Evolutionary conservation across 148 eudicot genomes (phyloP).

Genomic region (Vaccinium corymbosum): DNA sequence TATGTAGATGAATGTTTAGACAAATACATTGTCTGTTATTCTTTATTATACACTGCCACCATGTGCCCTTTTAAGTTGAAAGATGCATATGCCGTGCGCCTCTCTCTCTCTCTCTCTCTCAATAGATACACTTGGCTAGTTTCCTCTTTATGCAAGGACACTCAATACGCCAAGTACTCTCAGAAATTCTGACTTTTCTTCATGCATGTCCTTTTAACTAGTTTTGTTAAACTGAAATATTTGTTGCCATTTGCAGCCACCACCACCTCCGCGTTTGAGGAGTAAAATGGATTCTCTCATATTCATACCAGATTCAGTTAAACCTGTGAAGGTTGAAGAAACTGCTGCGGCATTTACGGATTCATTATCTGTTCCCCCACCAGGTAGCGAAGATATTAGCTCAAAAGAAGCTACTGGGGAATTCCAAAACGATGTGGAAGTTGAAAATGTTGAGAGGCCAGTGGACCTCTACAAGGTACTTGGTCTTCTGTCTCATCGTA

Average conservation of each 20-base stretch:
- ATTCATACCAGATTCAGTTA: slow-evolving; percentile 56
- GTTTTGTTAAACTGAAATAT: neutral
- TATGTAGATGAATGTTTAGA: neutral
- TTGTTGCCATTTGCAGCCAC: slow-evolving; percentile 51
- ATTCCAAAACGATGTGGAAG: slow-evolving; percentile 51
- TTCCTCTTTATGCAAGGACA: neutral
- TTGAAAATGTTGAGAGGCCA: slow-evolving; percentile 85
- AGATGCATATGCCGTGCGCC: neutral
- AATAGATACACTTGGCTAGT: neutral
- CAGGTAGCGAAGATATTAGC: slow-evolving; percentile 19
- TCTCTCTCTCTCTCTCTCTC: neutral
- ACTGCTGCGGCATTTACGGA: slow-evolving; percentile 16
- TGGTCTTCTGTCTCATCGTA: slow-evolving; percentile 1
- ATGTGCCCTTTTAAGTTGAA: neutral
- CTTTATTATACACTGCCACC: neutral
- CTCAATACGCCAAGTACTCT: neutral
- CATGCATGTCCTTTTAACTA: neutral
- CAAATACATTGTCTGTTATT: neutral
- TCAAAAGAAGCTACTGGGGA: slow-evolving; percentile 33
- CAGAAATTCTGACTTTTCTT: neutral
- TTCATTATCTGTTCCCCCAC: slow-evolving; percentile 23
- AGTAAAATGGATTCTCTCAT: slow-evolving; percentile 86
- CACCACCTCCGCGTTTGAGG: slow-evolving; percentile 65
- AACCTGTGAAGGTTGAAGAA: slow-evolving; percentile 40
- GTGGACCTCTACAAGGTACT: slow-evolving; percentile 91